These are phyloP conservation scores for Nitzschia putrida DNA, from an alignment of 108 stramenopile genomes.

Conservation along the genomic window DNA sequence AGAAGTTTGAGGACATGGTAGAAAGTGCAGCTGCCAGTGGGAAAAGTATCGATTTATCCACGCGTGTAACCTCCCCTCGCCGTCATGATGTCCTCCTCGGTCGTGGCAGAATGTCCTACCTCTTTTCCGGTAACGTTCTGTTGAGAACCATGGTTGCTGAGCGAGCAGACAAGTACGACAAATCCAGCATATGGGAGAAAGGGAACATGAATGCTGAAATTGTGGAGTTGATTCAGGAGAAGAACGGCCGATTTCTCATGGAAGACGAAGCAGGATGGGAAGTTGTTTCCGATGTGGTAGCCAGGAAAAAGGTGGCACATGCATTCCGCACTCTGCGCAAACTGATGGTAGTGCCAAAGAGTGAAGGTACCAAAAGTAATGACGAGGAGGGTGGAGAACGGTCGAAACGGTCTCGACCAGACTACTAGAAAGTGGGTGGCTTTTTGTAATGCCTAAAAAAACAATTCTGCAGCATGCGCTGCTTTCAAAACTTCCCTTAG, in stretches of 20 bases:
- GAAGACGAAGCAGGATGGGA: conserved; percentile 26
- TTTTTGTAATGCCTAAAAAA: too few relatives aligned
- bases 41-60: too few relatives aligned
- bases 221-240: conserved; percentile 6
- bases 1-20: conserved; percentile 1
- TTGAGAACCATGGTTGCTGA: conserved; percentile 21
- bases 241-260: conserved; percentile 21
- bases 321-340: conserved; percentile 3
- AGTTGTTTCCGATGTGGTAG: conserved; percentile 1
- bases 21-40: not conserved
- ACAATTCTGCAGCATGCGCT: too few relatives aligned
- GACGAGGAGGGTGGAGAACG: not conserved
- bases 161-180: not conserved
- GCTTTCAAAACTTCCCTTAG: too few relatives aligned
- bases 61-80: not conserved
- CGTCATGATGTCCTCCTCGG: conserved; percentile 21
- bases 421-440: not conserved
- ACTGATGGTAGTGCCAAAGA: not conserved
- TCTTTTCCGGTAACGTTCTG: conserved; percentile 19
- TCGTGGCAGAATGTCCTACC: conserved; percentile 19
- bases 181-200: not conserved
- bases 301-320: conserved; percentile 11
- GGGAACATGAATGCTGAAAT: conserved; percentile 8
- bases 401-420: not conserved
- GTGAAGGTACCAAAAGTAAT: not conserved